Evolutionary conservation across 495 filamentous ascomycete species (phyloP).

Genomic region (Friedmanniomyces simplex): DNA sequence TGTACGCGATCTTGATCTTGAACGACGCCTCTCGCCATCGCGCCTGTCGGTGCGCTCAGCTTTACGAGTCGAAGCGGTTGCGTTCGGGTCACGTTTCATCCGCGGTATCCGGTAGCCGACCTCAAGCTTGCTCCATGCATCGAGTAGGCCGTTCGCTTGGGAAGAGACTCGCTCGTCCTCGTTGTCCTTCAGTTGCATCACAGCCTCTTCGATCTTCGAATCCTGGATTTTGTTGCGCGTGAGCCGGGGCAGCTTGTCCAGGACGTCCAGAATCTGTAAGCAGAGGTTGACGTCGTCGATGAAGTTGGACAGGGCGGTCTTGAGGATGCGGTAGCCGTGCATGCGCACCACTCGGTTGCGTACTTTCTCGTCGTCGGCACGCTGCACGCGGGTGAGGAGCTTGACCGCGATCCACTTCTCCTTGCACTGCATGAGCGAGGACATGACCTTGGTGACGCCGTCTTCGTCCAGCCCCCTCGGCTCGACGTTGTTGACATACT

Average conservation of each 20-base stretch:
- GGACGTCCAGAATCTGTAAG: conserved; percentile 79
- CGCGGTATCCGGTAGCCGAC: conserved; percentile 93
- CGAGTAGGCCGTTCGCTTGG: conserved; percentile 59
- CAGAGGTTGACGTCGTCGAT: conserved; percentile 81
- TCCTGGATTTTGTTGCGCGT: conserved; percentile 96
- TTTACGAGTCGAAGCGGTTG: conserved; percentile 47
- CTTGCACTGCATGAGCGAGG: conserved; percentile 94
- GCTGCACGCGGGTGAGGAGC: conserved; percentile 78
- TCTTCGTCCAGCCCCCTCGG: conserved; percentile 75
- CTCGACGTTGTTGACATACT: conserved; percentile 85
- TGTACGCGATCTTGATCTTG: conserved; percentile 45
- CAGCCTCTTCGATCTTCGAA: conserved; percentile 83
- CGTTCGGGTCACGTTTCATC: conserved; percentile 52
- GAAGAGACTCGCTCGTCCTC: conserved; percentile 58
- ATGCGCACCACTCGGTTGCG: conserved; percentile 83
- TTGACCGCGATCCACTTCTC: conserved; percentile 99
- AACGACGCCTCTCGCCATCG: conserved; percentile 33
- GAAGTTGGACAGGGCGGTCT: conserved; percentile 70
- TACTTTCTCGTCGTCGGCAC: conserved; percentile 79
- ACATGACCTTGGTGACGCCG: conserved; percentile 95
- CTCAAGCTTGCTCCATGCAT: conserved; percentile 80
- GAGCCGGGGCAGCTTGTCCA: conserved; percentile 78
- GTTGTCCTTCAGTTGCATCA: conserved; percentile 56
- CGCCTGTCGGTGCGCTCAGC: conserved; percentile 51
- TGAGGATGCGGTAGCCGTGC: conserved; percentile 94